Evolutionary conservation across 768 basidiomycete genomes (phyloP), one percentile per base, ranked within the genome.

Genomic region (Hydnomerulius pinastri): DNA sequence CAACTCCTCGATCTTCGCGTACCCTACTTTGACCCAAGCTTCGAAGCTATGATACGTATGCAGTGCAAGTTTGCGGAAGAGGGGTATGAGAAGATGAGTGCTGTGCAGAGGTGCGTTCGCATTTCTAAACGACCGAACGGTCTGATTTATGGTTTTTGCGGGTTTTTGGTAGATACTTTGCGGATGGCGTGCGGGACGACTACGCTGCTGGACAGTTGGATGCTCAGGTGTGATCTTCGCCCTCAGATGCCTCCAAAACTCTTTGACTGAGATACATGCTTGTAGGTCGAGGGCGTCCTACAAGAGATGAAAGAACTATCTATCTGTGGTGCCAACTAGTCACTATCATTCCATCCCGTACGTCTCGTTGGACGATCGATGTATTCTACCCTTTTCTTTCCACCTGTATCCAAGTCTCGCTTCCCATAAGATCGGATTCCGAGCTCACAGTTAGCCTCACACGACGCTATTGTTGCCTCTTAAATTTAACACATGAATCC

Each of bases 1-100:
- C 86, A 95, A 58, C 74, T 99, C 35, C 81, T 98, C 43, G 95
- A 98, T 62, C 83, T 98, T 17, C 90, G 97, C 32, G 90, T 99
- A 21, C 97, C 97, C 0, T 99, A 92, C 77, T 95, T 98, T 56
- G 97, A 98, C 68, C 97, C 97, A 4, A 94, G 90, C 58, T 98
- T 98, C 66, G 97, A 98, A 72, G 92, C 96, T 39, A 98, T 98
- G 96, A 93, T 94, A 56, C 82, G 97, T 25, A 91, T 97, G 84
- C 97, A 99, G 64, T 83, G 90, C 64, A 94, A 95, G 64, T 98
- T 98, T 65, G 95, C 96, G 0, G 92, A 98, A 68, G 96, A 99
- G 60, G 95, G 96, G 0, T 98, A 99, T 66, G 94, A 98, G 73
- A 97, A 94, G 71, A 81, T 98, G 43, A 88, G 93, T 43, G 86